These are phyloP conservation scores for Microdochium paspali DNA, from an alignment of 2,329 filamentous ascomycete species.

Conservation along the genomic window DNA sequence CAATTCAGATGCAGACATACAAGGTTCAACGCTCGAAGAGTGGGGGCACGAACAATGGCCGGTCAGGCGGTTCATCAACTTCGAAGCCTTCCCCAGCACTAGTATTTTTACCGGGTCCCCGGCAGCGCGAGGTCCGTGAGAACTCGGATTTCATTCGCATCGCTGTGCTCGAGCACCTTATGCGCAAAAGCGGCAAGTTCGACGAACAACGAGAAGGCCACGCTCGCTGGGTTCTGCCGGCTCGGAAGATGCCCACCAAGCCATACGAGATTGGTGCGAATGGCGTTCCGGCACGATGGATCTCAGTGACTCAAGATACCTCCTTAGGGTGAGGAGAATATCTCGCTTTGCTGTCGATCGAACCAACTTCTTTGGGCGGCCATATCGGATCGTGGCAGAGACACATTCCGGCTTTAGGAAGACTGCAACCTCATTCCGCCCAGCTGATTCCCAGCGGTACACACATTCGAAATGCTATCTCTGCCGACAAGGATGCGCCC, in stretches of 20 bases:
- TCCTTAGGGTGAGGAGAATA: background rate
- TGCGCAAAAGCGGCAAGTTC: slow-evolving; percentile 57
- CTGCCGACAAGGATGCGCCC: background rate
- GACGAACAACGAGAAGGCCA: slow-evolving; percentile 57
- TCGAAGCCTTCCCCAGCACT: slow-evolving; percentile 20
- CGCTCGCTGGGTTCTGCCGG: slow-evolving; percentile 59
- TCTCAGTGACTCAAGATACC: slow-evolving; percentile 23
- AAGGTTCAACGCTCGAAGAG: slow-evolving; percentile 43
- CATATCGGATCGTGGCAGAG: too few species aligned
- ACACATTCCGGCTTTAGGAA: too few species aligned
- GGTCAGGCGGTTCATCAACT: slow-evolving; percentile 13
- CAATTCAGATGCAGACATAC: slow-evolving; percentile 66
- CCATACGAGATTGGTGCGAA: slow-evolving; percentile 47
- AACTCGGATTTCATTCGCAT: slow-evolving; percentile 64
- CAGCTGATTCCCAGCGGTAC: too few species aligned
- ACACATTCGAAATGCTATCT: too few species aligned
- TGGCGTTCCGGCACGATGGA: slow-evolving; percentile 52
- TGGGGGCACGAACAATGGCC: slow-evolving; percentile 13
- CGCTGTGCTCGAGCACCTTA: slow-evolving; percentile 64
- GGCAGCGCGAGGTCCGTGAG: slow-evolving; percentile 60
- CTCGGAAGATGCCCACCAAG: slow-evolving; percentile 44
- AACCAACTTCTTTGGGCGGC: too few species aligned
- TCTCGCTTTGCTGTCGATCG: background rate
- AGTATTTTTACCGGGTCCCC: slow-evolving; percentile 33
- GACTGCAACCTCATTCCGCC: too few species aligned